Evolutionary conservation across 1,139 yeast species (phyloP).

Genomic region (Candida tropicalis): DNA sequence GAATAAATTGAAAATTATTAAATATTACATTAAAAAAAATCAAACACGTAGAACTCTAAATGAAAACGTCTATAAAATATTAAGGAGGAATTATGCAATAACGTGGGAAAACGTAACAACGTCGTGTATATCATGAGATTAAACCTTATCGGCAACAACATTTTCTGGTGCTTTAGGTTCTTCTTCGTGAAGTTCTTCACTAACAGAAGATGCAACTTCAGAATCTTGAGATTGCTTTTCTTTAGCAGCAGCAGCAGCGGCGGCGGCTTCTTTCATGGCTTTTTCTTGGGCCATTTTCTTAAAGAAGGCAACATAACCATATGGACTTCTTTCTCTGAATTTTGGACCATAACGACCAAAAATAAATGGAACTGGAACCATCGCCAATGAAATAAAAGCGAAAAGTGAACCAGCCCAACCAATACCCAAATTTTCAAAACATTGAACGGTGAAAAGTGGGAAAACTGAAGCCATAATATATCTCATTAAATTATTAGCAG

Average conservation of each 20-base stretch:
- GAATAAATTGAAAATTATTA: not conserved
- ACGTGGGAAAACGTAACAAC: too few species aligned
- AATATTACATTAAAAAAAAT: not conserved
- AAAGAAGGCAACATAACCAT: constrained; percentile 58
- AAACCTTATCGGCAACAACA: constrained; percentile 15
- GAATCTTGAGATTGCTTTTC: constrained; percentile 1
- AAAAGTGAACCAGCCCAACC: constrained; percentile 43
- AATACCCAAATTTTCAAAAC: constrained; percentile 40
- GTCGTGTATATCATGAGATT: constrained; percentile 1
- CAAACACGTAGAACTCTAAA: not conserved
- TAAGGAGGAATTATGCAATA: too few species aligned
- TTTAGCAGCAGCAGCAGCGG: constrained; percentile 12
- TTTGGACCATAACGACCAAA: constrained; percentile 59
- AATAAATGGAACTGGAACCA: constrained; percentile 42
- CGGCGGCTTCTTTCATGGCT: constrained; percentile 17
- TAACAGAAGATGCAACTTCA: not conserved
- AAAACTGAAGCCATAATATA: constrained; percentile 65
- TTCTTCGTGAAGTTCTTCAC: not conserved
- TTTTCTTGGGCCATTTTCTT: constrained; percentile 31
- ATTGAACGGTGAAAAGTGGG: constrained; percentile 49
- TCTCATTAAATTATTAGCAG: constrained; percentile 76
- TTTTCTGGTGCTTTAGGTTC: constrained; percentile 1
- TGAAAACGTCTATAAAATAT: not conserved
- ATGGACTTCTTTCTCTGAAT: constrained; percentile 56
- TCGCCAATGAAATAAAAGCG: constrained; percentile 36